Evolutionary conservation across 192 early-diverging fungal species (phyloP), one percentile per base, ranked within the genome.

Genomic region (Umbelopsis vinacea): DNA sequence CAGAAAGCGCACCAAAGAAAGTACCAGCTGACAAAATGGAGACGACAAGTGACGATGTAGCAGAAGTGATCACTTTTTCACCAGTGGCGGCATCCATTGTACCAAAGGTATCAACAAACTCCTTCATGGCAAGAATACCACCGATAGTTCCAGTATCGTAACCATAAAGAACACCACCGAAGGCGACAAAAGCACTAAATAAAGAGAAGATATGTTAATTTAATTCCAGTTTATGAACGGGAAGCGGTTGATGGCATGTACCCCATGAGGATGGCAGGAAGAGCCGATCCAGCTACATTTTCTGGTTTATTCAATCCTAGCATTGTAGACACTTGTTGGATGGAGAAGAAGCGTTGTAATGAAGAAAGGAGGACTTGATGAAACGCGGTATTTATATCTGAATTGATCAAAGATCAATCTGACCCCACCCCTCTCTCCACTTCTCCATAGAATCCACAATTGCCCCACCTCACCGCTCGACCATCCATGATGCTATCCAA

Each of bases 91-190:
- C 14, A 35, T 63, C 57, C 10, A 63, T 29, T 7, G 26, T 14
- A n/a, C 57, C 57, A 63, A 29, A 63, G 19, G 12, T 29, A 6
- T 63, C 33, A 1, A 63, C 12, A n/a, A 63, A 63, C 19, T 29
- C 33, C 33, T 63, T 63, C 57, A 63, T 63, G n/a, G 57, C 57
- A 29, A 63, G 57, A 37, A 63, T 63, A 63, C 57, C 57, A 63
- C 14, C 12, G 52, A 83, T 78, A 10, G 81, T 70, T 53, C 77
- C 82, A 15, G 80, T 85, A 66, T 83, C 82, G 35, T 85, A 83
- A 57, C 82, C 82, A 47, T 82, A 82, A 7, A 82, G 67, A 15
- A 82, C 76, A 75, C 79, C 80, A 22, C 73, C 76, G n/a, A 78
- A 66, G 4, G 79, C 73, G 24, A 71, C 75, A 17, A 76, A 68